Percentiles rank a stretch among this genome's conserved stretches.
Conservation (phyloP, 345 rosid genomes). For the Melaleuca alternifolia region DNA sequence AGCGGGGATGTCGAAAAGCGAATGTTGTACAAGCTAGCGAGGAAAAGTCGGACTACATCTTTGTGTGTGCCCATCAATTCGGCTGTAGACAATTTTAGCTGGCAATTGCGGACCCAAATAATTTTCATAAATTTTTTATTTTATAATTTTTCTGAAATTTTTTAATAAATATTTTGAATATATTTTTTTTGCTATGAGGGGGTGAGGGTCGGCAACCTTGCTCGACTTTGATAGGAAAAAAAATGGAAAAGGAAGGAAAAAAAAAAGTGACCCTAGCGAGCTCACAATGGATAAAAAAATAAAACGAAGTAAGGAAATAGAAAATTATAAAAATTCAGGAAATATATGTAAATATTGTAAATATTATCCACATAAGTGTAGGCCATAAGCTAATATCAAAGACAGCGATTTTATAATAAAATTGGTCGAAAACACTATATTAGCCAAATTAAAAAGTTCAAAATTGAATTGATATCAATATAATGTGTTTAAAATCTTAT, state of each 20-base stretch:
- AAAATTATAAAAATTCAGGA: background rate
- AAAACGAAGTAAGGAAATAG: background rate
- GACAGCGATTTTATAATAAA: accelerated
- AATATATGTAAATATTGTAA: background rate
- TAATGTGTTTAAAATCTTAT: background rate
- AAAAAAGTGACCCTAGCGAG: too few species aligned
- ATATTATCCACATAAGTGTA: accelerated
- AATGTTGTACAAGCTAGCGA: background rate
- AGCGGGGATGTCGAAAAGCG: background rate
- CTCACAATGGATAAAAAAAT: background rate
- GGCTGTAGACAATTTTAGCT: too few species aligned
- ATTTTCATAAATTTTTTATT: too few species aligned
- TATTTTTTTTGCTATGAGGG: background rate
- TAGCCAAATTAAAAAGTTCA: background rate
- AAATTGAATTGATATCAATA: accelerated
- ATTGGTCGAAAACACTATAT: background rate
- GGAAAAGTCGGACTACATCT: too few species aligned
- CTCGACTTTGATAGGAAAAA: background rate
- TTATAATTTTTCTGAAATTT: too few species aligned
- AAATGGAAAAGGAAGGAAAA: too few species aligned
- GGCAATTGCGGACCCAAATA: background rate
- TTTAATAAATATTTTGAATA: too few species aligned
- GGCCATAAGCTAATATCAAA: background rate
- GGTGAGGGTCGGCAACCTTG: too few species aligned
- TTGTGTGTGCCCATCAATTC: too few species aligned